Base-by-base conservation (phyloP, 148 eudicot genomes). In the Hydrangea macrophylla region DNA sequence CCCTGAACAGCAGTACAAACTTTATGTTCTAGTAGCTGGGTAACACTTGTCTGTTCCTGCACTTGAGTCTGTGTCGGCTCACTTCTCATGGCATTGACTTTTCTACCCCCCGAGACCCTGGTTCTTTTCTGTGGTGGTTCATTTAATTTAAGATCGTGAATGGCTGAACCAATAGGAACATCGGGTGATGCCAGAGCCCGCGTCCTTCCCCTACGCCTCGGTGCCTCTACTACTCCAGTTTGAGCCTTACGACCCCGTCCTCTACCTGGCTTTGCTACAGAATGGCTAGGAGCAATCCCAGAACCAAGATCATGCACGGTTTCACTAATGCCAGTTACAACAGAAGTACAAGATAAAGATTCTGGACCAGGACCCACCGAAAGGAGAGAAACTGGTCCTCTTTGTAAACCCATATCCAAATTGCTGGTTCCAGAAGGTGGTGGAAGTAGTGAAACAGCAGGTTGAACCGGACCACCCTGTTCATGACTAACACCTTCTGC, bases 171-270 rank as follows among this genome's bases (percentile, higher is more conserved):
- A 11, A 42, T 18, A 11, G 48, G 65, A 73, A 51, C 73, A 65
- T 55, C 76, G 48, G 81, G 53, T 32, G 64, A 39, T 35, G 42
- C 70, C 61, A 77, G 26, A 59, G 73, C 78, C 62, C 66, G 84
- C 73, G 78, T 85, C 83, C 84, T 86, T 65, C 91, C 91, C 66
- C 97, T 83, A 51, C 97, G 86, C 30, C 85, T 85, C 17, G 91
- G 81, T 67, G 77, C 60, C 56, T 71, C 80, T 61, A 69, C 80
- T 61, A 69, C 85, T 60, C 69, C 84, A 77, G 62, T 70, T 74
- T 79, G 78, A 65, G 61, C 56, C 69, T 63, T 76, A 42, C 69
- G 82, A 45, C 80, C 82, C 72, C 84, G 78, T 13, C 91, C 91
- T 62, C 64, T 72, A 60, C 75, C 60, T 63, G 77, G 79, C 31